phyloP scores from a whole-genome alignment of 805 yeast species.

The Ogataea naganishii region DNA sequence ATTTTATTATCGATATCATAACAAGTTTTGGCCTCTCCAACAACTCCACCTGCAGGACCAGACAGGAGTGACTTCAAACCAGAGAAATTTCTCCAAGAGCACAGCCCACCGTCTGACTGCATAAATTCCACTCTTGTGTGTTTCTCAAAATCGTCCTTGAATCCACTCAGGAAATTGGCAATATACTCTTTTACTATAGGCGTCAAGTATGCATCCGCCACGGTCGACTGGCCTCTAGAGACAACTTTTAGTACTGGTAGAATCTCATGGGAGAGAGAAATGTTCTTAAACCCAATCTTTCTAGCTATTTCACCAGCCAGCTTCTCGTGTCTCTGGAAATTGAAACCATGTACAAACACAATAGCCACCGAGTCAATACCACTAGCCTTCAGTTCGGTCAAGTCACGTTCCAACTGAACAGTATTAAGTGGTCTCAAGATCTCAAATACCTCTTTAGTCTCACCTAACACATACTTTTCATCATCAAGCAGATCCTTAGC shows the following conservation, averaged over 20 bases:
- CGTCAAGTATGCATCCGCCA: constrained; percentile 31
- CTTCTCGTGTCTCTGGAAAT: constrained; percentile 29
- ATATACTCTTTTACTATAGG: constrained; percentile 28
- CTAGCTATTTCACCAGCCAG: constrained; percentile 22
- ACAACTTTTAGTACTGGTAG: constrained; percentile 27
- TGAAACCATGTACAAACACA: constrained; percentile 28
- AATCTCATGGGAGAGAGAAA: constrained; percentile 24
- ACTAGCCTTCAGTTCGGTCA: constrained; percentile 12
- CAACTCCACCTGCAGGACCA: constrained; percentile 58
- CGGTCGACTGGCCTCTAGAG: constrained; percentile 29
- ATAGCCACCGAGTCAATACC: constrained; percentile 26
- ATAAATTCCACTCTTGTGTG: constrained; percentile 36
- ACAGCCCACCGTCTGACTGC: constrained; percentile 52
- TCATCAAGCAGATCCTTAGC: constrained; percentile 17
- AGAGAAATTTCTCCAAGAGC: constrained; percentile 41
- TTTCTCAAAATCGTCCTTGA: constrained; percentile 21
- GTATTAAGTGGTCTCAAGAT: constrained; percentile 24
- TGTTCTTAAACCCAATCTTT: constrained; percentile 29
- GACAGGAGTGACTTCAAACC: constrained; percentile 45
- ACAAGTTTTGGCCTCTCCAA: constrained; percentile 45
- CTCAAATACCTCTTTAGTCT: constrained; percentile 28
- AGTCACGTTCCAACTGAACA: constrained; percentile 13
- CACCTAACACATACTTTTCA: constrained; percentile 21
- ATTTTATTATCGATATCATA: constrained; percentile 23
- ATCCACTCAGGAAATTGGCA: constrained; percentile 23